Conservation (phyloP, 768 basidiomycete genomes). For the Auricularia heimuer region DNA sequence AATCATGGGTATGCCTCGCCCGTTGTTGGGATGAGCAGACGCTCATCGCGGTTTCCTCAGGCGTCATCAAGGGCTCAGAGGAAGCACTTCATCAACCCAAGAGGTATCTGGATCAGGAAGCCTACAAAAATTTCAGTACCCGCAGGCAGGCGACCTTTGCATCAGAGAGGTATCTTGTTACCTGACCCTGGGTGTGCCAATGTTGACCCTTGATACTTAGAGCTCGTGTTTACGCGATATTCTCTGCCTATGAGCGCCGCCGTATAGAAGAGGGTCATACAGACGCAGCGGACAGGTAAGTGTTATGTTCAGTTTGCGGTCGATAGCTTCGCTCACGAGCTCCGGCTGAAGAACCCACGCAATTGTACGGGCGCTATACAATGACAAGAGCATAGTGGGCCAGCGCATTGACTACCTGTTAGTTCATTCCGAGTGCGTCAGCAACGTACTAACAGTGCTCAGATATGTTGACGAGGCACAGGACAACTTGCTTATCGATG, state of each 20-base stretch:
- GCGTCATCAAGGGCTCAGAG: conserved; percentile 65
- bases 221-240: conserved; percentile 40
- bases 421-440: conserved; percentile 7
- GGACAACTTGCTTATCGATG: conserved; percentile 60
- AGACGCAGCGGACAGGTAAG: conserved; percentile 53
- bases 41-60: conserved; percentile 17
- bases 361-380: conserved; percentile 30
- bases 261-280: conserved; percentile 34
- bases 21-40: neutral
- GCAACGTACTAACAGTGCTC: neutral
- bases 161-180: conserved; percentile 24
- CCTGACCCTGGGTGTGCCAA: neutral
- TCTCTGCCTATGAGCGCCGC: conserved; percentile 37
- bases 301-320: too few relatives aligned
- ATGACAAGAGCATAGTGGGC: conserved; percentile 24
- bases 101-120: conserved; percentile 32
- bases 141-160: conserved; percentile 49
- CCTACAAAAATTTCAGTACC: conserved; percentile 40
- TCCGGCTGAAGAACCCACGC: conserved; percentile 35
- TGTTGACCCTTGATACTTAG: neutral
- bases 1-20: conserved; percentile 40
- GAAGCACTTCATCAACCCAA: conserved; percentile 26
- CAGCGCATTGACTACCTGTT: conserved; percentile 47
- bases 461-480: conserved; percentile 71
- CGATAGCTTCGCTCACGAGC: neutral